Evolutionary conservation across 306 rosid species (phyloP), one percentile per base, ranked within the genome.

Genomic region (Cicer cuneatum): DNA sequence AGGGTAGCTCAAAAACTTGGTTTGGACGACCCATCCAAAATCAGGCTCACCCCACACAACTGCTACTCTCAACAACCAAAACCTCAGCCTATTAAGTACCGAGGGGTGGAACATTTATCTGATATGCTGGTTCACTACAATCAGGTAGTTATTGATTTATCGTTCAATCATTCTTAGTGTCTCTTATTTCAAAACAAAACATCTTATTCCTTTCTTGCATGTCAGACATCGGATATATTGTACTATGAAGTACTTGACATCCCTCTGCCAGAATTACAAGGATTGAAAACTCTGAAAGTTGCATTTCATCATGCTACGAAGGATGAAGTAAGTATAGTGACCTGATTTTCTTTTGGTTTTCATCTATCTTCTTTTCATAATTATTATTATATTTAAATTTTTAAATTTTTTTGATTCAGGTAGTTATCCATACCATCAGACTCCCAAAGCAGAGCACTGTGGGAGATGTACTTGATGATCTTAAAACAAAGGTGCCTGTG

Each of bases 21-120:
- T 64, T 79, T 89, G 86, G 94, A 87, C 6, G 96, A 90, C 81
- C 92, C 94, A 49, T 86, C 94, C 74, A 90, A 89, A 83, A 72
- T 92, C 43, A 90, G 98, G 82, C 92, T 92, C 10, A 92, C 96
- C 10, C 87, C 98, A 2, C 98, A 92, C 76, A 90, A 90, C 81
- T 92, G 94, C 78, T 92, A 92, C 83, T 92, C 98, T 67, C 98
- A 92, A 63, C 96, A 90, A 81, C 98, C 98, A 35, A 92, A 89
- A 75, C 98, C 96, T 14, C 98, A 92, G 75, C 91, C 98, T 56
- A 89, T 92, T 12, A 89, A 92, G 78, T 92, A 88, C 66, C 87
- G 96, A 10, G 98, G 96, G 63, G 89, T 86, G 71, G 98, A 92
- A 0, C 90, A 77, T 82, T 87, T 92, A 77, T 89, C 92, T 69